Conservation (phyloP, 129 eudicot species). For the Glebionis coronaria region DNA sequence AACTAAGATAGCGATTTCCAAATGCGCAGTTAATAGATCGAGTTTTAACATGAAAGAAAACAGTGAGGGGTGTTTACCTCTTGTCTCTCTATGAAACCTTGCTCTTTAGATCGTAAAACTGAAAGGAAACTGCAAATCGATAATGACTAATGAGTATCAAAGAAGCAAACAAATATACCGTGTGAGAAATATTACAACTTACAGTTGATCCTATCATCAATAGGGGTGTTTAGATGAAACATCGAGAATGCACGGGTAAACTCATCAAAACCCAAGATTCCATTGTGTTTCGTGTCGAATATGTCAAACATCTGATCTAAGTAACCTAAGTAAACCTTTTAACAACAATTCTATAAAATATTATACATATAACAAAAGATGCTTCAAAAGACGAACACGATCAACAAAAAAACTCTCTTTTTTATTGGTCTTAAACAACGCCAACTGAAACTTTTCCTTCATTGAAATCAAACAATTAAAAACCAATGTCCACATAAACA, state of each 20-base stretch:
- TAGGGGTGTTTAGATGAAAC: constrained; percentile 87
- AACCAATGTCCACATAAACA: not conserved
- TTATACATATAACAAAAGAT: not conserved
- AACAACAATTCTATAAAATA: not conserved
- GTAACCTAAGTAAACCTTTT: constrained; percentile 8
- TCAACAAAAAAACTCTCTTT: constrained; percentile 93
- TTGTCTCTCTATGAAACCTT: constrained; percentile 92
- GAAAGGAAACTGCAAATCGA: constrained; percentile 69
- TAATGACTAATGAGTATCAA: not conserved
- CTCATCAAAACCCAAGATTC: constrained; percentile 82
- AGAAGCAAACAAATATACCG: not conserved
- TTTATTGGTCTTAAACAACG: constrained; percentile 87
- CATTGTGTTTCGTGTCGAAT: constrained; percentile 92
- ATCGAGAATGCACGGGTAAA: constrained; percentile 92
- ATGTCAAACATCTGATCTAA: constrained; percentile 70
- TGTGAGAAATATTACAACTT: constrained; percentile 18
- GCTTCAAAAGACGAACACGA: constrained; percentile 41
- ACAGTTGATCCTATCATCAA: constrained; percentile 88
- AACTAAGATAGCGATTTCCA: no score
- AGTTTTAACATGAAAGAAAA: no score
- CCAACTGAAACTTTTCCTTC: constrained; percentile 95
- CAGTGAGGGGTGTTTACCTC: no score
- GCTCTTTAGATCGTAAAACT: constrained; percentile 88
- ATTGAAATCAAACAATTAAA: constrained; percentile 1
- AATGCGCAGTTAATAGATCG: no score